Base-by-base conservation (phyloP, 2,329 filamentous ascomycete species). In the Aspergillus eucalypticola region DNA sequence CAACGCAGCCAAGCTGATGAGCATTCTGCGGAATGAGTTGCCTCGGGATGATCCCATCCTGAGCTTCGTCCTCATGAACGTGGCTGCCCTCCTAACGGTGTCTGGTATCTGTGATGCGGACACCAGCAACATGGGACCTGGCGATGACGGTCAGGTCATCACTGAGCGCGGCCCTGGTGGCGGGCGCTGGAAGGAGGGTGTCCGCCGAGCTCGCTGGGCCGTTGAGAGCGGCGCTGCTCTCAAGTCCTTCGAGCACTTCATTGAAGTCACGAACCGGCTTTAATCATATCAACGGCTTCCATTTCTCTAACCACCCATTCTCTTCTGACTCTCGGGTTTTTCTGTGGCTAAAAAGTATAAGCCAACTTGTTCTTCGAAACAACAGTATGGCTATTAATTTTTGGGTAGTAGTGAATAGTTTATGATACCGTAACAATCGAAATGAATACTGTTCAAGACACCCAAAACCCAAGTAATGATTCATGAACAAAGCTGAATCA, bases 11-110 rank as follows among this genome's bases (percentile, higher is more conserved):
- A 96, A 96, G 50, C 79, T 99, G 61, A 88, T 88, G 74, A 84
- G 84, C 63, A 89, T 99, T 46, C 78, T 99, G 59, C 82, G 83
- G 54, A 89, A 90, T 63, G 84, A 96, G 75, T 76, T 96, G 50
- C 80, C 87, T 0, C 84, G 84, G 10, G 86, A 96, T 67, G 87
- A 96, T 68, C 92, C 95, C 0, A 91, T 99, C 55, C 77, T 97
- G 63, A 89, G 96, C 72, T 99, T 99, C 72, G 92, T 99, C 19
- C 83, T 98, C 54, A 90, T 98, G 78, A 99, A 99, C 72, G 90
- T 94, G 1, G 93, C 94, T 0, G 91, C 92, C 1, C 79, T 99
- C 54, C 84, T 99, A 56, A 94, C 96, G 0, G 85, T 90, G 3
- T 89, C 91, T 2, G 95, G 95, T 3, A 82, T 96, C 35, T 96